These are phyloP conservation scores for Elaeis oleifera DNA, from an alignment of 202 grass and related monocot species.

Conservation along the genomic window DNA sequence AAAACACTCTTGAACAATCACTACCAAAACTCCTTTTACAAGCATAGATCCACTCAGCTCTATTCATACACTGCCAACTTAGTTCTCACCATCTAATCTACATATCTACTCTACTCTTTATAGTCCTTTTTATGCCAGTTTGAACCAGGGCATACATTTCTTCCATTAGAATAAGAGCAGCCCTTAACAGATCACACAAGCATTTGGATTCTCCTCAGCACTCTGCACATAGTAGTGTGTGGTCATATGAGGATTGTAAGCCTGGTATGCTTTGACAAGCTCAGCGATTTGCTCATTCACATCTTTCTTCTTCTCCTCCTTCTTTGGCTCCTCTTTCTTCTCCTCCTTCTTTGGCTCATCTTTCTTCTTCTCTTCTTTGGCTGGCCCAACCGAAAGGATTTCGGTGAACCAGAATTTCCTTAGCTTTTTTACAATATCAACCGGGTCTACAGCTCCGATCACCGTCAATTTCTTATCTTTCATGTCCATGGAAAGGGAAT, in stretches of 20 bases:
- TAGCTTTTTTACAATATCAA: constrained; percentile 44
- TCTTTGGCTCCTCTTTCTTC: constrained; percentile 26
- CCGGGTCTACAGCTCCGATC: constrained; percentile 43
- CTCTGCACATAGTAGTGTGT: constrained; percentile 7
- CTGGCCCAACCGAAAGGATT: constrained; percentile 41
- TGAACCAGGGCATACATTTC: too few relatives aligned
- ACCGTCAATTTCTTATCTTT: constrained; percentile 58
- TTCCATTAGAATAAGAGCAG: too few relatives aligned
- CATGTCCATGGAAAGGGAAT: constrained; percentile 52
- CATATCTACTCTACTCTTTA: too few relatives aligned
- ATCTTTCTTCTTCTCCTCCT: constrained; percentile 27
- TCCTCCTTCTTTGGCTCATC: constrained; percentile 14
- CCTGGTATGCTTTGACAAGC: constrained; percentile 4
- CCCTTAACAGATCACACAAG: not conserved
- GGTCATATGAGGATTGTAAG: not conserved
- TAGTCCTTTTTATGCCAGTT: too few relatives aligned
- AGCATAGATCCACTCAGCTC: too few relatives aligned
- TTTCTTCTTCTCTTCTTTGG: constrained; percentile 36
- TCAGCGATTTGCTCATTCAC: constrained; percentile 18
- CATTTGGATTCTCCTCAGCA: constrained; percentile 7
- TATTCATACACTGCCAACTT: too few relatives aligned
- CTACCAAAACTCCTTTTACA: too few relatives aligned
- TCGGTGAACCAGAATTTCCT: constrained; percentile 23
- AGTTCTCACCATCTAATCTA: too few relatives aligned
- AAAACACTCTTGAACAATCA: too few relatives aligned